These are phyloP conservation scores for Syzygium aqueum DNA, from an alignment of 345 rosid genomes.

Conservation along the genomic window DNA sequence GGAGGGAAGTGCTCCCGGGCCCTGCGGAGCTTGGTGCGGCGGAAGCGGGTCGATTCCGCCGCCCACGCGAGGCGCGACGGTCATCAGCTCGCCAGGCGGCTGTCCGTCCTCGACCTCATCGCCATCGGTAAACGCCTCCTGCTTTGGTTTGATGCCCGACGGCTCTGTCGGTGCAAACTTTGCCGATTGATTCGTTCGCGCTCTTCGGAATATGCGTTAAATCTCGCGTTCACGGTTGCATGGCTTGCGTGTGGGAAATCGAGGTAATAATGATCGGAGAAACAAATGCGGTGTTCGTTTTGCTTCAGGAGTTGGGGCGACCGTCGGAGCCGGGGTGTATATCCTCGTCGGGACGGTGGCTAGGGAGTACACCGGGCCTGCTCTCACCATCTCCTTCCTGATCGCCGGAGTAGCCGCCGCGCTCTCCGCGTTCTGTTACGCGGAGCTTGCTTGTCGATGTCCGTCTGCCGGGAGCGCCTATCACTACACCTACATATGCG, in stretches of 20 bases:
- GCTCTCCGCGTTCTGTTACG: conserved; percentile 92
- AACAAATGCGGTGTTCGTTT: not conserved
- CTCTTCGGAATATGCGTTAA: not conserved
- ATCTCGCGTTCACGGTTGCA: not conserved
- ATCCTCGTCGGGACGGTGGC: conserved; percentile 96
- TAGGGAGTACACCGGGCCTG: conserved; percentile 96
- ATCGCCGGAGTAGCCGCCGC: conserved; percentile 94
- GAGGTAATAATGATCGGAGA: not conserved
- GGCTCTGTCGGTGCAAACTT: not conserved
- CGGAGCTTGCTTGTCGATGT: conserved; percentile 88
- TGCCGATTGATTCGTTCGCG: not conserved
- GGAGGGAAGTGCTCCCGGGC: not conserved
- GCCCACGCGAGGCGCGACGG: conserved; percentile 16
- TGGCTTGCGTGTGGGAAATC: not conserved
- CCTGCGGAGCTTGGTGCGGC: conserved; percentile 45
- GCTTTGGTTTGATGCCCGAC: not conserved
- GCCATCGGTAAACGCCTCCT: conserved; percentile 53
- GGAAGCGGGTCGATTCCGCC: conserved; percentile 75
- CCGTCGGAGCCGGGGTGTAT: conserved; percentile 97
- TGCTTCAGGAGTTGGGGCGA: conserved; percentile 76
- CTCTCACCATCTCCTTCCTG: conserved; percentile 80
- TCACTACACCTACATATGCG: conserved; percentile 86
- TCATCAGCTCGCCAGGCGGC: conserved; percentile 53
- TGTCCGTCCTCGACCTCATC: conserved; percentile 54
- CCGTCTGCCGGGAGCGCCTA: conserved; percentile 99